A percentile compares a stretch with the other conserved stretches of the same genome.
These are phyloP conservation scores for Mimosa bimucronata DNA, from an alignment of 306 rosid species.

Conservation along the genomic window DNA sequence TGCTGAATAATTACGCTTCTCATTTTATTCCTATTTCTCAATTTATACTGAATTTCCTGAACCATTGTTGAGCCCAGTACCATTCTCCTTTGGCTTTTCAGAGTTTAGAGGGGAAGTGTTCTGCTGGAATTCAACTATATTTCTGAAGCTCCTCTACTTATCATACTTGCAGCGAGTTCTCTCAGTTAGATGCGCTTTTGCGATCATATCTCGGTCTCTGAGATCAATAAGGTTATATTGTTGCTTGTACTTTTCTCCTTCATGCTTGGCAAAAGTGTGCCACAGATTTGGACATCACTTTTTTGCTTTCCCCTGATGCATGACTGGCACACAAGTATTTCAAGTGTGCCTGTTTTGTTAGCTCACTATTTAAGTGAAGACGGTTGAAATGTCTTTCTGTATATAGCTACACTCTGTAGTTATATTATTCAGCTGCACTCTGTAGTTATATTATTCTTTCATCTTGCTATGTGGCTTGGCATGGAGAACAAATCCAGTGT, in stretches of 20 bases:
- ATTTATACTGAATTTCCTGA: neutral
- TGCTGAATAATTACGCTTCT: constrained; percentile 30
- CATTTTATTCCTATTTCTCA: constrained; percentile 4
- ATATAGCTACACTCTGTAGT: constrained; percentile 31
- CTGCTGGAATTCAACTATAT: constrained; percentile 29
- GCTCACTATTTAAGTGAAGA: constrained; percentile 54
- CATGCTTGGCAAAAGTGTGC: constrained; percentile 41
- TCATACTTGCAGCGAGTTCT: constrained; percentile 26
- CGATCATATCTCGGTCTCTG: constrained; percentile 37
- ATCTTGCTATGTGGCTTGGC: constrained; percentile 34
- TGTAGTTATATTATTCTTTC: constrained; percentile 26
- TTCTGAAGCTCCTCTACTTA: constrained; percentile 32
- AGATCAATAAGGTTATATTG: constrained; percentile 45
- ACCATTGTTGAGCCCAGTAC: constrained; percentile 22
- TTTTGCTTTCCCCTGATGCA: constrained; percentile 43
- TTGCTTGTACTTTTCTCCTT: constrained; percentile 34
- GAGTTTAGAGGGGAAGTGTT: constrained; percentile 23
- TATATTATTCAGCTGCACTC: constrained; percentile 32
- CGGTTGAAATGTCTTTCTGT: constrained; percentile 55
- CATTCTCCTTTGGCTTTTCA: constrained; percentile 30
- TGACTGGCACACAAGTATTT: constrained; percentile 44
- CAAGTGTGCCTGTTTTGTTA: constrained; percentile 47
- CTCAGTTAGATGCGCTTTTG: constrained; percentile 53
- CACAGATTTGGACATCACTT: constrained; percentile 33
- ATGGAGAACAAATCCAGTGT: constrained; percentile 67